A percentile compares a stretch with the other conserved stretches of the same genome.
These are phyloP conservation scores for Capsicum baccatum DNA, from an alignment of 257 asterid species.

Conservation along the genomic window DNA sequence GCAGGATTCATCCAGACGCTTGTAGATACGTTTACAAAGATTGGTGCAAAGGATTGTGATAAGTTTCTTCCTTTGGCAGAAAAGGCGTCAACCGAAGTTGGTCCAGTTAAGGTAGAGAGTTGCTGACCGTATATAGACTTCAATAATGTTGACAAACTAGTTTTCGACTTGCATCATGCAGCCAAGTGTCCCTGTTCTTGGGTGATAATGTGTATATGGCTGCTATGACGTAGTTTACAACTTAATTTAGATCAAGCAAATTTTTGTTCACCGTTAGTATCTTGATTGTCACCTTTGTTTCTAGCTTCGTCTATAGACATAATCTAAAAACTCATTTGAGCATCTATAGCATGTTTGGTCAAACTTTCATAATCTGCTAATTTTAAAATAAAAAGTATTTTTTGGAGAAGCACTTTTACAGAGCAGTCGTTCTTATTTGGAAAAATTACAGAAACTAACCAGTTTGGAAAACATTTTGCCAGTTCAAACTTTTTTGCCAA, in stretches of 20 bases:
- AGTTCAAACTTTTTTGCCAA: too few species aligned
- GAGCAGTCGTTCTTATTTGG: too few species aligned
- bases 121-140: constrained; percentile 17
- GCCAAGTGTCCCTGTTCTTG: neutral
- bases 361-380: too few species aligned
- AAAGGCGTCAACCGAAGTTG: neutral
- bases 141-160: constrained; percentile 24
- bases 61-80: constrained; percentile 18
- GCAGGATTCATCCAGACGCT: neutral
- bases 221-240: neutral
- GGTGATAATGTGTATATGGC: constrained; percentile 22
- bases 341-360: too few species aligned
- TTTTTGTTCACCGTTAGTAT: neutral
- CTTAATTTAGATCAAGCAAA: neutral
- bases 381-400: too few species aligned
- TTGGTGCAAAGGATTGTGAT: constrained; percentile 33
- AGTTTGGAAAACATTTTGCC: too few species aligned
- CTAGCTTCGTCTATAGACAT: neutral
- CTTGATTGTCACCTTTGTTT: neutral
- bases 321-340: neutral
- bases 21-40: constrained; percentile 21
- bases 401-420: too few species aligned
- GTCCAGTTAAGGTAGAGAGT: neutral
- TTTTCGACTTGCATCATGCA: neutral
- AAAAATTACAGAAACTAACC: too few species aligned